Conservation (phyloP, 768 basidiomycete species). For the Coprinopsis sp. region DNA sequence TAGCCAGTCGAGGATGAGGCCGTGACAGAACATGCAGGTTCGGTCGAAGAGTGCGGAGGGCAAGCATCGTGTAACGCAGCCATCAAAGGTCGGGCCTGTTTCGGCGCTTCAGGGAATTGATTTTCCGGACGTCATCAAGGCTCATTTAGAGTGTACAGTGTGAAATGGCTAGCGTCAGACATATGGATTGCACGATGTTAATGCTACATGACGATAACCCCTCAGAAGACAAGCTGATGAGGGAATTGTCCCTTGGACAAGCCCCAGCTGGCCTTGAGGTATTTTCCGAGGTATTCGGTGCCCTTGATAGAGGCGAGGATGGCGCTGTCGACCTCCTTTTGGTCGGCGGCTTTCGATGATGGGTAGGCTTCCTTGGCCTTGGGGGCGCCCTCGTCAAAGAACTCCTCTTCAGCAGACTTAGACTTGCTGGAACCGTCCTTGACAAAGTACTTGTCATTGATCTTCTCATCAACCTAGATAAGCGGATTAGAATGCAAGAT, state of each 20-base stretch:
- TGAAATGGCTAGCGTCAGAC: neutral
- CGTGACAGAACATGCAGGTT: constrained; percentile 4
- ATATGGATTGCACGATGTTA: neutral
- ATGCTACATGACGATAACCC: constrained; percentile 9
- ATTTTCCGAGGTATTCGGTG: constrained; percentile 86
- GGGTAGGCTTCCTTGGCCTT: constrained; percentile 86
- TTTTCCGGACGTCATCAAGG: neutral
- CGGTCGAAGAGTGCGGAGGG: constrained; percentile 16
- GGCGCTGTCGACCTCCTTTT: constrained; percentile 81
- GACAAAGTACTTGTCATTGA: constrained; percentile 92
- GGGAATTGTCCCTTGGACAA: constrained; percentile 97
- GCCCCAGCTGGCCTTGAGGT: constrained; percentile 89
- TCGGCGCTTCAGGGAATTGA: no score
- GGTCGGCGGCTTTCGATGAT: constrained; percentile 82
- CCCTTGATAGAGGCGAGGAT: constrained; percentile 85
- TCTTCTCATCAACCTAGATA: constrained; percentile 74
- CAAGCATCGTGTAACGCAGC: constrained; percentile 25
- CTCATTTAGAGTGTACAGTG: neutral
- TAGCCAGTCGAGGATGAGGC: constrained; percentile 11
- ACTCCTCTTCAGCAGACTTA: constrained; percentile 89
- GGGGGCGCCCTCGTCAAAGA: constrained; percentile 92
- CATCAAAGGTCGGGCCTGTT: no score
- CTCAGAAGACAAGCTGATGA: constrained; percentile 87
- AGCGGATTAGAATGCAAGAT: constrained; percentile 1
- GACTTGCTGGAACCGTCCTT: constrained; percentile 69